phyloP scores from a whole-genome alignment of 805 yeast species.

The Yamadazyma nakazawae region DNA sequence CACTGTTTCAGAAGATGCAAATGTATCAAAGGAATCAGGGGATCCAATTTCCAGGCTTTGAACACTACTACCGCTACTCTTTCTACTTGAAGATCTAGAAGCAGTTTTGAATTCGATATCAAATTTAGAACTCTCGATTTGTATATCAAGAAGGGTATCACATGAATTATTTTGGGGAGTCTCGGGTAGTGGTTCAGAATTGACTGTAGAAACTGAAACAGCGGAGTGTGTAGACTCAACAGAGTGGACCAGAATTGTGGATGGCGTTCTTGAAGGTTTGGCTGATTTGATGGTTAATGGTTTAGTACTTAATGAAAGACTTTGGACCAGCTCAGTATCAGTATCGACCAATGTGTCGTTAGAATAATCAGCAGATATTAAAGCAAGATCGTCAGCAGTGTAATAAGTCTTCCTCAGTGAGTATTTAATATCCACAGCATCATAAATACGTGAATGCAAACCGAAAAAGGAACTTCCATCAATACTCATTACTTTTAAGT shows the following conservation, averaged over 20 bases:
- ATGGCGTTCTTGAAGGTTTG: neutral
- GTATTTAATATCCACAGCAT: constrained; percentile 23
- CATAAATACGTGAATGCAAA: constrained; percentile 44
- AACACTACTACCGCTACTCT: neutral
- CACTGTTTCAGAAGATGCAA: constrained; percentile 5
- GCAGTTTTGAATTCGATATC: constrained; percentile 1
- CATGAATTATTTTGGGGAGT: constrained; percentile 9
- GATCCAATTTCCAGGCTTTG: neutral
- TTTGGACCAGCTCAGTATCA: constrained; percentile 7
- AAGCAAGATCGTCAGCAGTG: constrained; percentile 25
- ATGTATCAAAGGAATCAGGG: constrained; percentile 2
- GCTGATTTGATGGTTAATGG: constrained; percentile 10
- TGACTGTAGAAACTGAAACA: neutral
- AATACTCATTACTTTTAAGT: constrained; percentile 45
- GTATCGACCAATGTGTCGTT: constrained; percentile 16
- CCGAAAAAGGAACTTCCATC: constrained; percentile 57
- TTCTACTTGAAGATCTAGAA: neutral
- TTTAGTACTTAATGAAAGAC: constrained; percentile 10
- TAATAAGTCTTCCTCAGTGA: constrained; percentile 26
- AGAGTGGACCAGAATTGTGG: constrained; percentile 1
- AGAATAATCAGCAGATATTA: constrained; percentile 16
- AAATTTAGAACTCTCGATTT: constrained; percentile 4
- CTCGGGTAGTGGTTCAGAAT: neutral
- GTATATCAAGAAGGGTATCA: constrained; percentile 13
- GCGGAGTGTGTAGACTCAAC: neutral